Evolutionary conservation across 495 filamentous ascomycete genomes (phyloP), one percentile per base, ranked within the genome.

Genomic region (Penicillium taxi): DNA sequence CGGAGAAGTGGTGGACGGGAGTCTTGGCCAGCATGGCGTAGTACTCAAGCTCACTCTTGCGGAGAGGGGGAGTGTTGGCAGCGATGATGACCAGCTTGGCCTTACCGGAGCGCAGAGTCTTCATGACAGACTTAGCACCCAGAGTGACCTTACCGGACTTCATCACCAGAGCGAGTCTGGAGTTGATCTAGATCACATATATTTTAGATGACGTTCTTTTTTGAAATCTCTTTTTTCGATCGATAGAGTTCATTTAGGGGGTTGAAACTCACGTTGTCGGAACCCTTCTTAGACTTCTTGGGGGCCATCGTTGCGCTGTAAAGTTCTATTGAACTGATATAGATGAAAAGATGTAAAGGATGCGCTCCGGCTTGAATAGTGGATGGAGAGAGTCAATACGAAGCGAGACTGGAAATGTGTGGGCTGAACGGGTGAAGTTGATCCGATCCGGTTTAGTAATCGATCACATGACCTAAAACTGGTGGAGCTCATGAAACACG

Each of bases 81-180:
- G 86, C 81, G 55, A 91, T 87, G 57, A 82, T 70, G 54, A 78
- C 63, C 57, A 94, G 63, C 64, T 78, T 78, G 41, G 76, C 76
- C 60, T 71, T 70, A 45, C 69, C 69, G 44, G 59, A 59, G 58
- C 91, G 87, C 52, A 98, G 81, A 39, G 78, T 80, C 81, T 98
- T 98, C 64, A 96, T 82, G 56, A 88, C 94, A 42, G 84, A 89
- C 69, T 93, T 89, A 78, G 93, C 91, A 51, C 91, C 91, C 47
- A 94, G 74, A 44, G 80, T 85, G 62, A 87, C 81, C 71, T 91
- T 93, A 52, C 87, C 86, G 42, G 80, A 84, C 78, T 94, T 96
- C 83, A 96, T 91, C 43, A 95, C 89, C 66, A 95, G 77, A 58
- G 84, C 85, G 48, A 91, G 73, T 64, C 84, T 82, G 62, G 80